These are phyloP conservation scores for Ampelomyces quisqualis DNA, from an alignment of 2,329 filamentous ascomycete species.

Conservation along the genomic window DNA sequence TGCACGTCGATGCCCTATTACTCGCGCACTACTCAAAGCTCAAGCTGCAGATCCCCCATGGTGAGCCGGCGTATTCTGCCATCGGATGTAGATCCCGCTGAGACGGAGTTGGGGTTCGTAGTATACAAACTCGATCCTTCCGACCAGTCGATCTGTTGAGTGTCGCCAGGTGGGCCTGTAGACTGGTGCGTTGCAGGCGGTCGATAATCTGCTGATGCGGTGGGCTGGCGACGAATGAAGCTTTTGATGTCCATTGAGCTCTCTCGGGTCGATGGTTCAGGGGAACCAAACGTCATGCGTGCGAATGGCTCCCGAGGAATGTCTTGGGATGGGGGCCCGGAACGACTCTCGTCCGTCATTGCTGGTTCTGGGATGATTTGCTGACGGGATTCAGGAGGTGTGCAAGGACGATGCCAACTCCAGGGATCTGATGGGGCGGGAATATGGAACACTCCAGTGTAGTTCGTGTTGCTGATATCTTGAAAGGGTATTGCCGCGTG, in stretches of 20 bases:
- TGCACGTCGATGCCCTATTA: no score
- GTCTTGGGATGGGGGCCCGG: background rate
- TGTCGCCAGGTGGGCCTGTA: background rate
- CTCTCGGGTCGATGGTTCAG: background rate
- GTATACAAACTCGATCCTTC: background rate
- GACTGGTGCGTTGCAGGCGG: background rate
- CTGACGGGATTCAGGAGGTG: background rate
- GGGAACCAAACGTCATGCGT: background rate
- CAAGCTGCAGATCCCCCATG: background rate
- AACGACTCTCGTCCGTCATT: background rate
- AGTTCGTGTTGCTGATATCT: background rate
- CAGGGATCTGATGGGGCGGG: background rate
- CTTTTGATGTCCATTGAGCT: background rate
- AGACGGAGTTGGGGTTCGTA: background rate
- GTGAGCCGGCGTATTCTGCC: background rate
- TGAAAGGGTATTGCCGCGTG: background rate
- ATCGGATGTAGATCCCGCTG: background rate
- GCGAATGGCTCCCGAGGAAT: background rate
- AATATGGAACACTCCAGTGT: background rate
- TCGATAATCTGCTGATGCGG: background rate
- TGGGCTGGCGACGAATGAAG: no score
- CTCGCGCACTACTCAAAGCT: no score
- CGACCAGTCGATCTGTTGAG: background rate
- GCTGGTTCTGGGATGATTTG: background rate
- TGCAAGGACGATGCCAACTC: background rate